Percentiles rank a stretch among this genome's conserved stretches.
These are phyloP conservation scores for Wickerhamiella sorbophila DNA, from an alignment of 805 yeast genomes.

Conservation along the genomic window DNA sequence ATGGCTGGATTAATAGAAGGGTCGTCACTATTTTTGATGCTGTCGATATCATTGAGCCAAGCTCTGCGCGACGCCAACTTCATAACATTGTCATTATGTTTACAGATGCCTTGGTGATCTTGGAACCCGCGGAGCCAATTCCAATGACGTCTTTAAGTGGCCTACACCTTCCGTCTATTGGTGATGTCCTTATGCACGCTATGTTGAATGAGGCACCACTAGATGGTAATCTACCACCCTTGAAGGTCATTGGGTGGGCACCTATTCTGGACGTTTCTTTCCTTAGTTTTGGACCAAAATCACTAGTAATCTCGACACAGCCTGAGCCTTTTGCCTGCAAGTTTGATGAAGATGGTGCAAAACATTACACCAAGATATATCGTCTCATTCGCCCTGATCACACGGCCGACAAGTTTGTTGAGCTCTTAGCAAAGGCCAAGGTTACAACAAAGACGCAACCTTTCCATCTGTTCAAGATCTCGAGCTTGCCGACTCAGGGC, in stretches of 20 bases:
- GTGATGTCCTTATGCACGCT: constrained; percentile 83
- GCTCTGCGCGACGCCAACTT: constrained; percentile 18
- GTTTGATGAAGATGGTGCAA: neutral
- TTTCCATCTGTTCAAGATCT: constrained; percentile 62
- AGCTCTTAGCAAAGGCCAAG: constrained; percentile 50
- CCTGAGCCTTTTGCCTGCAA: constrained; percentile 7
- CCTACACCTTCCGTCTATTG: constrained; percentile 40
- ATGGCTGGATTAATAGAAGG: constrained; percentile 77
- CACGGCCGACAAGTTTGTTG: constrained; percentile 33
- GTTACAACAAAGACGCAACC: constrained; percentile 68
- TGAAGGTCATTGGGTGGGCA: constrained; percentile 58
- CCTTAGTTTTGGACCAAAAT: constrained; percentile 12
- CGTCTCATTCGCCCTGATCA: constrained; percentile 17
- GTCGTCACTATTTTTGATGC: constrained; percentile 64
- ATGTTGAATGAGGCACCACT: constrained; percentile 74
- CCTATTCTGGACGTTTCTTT: constrained; percentile 36
- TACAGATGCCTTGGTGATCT: constrained; percentile 61
- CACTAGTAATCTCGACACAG: constrained; percentile 8
- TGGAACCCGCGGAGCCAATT: constrained; percentile 34
- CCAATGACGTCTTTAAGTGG: constrained; percentile 24
- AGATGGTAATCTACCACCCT: constrained; percentile 39
- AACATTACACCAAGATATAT: constrained; percentile 13
- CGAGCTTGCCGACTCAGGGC: constrained; percentile 7
- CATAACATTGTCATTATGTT: constrained; percentile 57
- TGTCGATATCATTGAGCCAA: constrained; percentile 22